phyloP scores from a whole-genome alignment of 2,329 filamentous ascomycete species.

The Parastagonospora avenae region DNA sequence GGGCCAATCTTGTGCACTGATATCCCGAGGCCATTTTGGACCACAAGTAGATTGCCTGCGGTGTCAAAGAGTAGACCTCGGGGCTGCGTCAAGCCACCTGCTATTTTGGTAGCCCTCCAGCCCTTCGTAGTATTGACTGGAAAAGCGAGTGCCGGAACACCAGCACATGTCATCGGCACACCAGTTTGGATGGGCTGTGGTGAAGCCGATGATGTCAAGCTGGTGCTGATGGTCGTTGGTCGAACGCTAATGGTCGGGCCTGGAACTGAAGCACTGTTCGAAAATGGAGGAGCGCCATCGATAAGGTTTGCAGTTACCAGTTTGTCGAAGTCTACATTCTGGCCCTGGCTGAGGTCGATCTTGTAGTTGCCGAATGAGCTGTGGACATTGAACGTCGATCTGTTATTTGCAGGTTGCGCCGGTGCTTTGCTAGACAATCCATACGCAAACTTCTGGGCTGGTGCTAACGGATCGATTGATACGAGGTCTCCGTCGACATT shows the following conservation, averaged over 20 bases:
- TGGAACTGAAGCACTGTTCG: conserved; percentile 10
- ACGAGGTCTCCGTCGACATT: conserved; percentile 30
- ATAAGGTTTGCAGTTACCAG: conserved; percentile 31
- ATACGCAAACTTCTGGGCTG: conserved; percentile 31
- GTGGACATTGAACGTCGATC: conserved; percentile 39
- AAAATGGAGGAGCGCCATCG: conserved; percentile 16
- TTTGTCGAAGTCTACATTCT: conserved; percentile 31
- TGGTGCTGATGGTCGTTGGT: conserved; percentile 23
- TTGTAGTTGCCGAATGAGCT: conserved; percentile 33
- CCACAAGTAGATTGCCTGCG: conserved; percentile 48
- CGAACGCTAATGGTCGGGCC: conserved; percentile 12
- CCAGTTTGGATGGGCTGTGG: conserved; percentile 21
- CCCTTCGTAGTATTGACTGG: conserved; percentile 23
- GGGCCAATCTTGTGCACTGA: conserved; percentile 46
- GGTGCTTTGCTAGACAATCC: conserved; percentile 24
- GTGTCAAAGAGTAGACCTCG: conserved; percentile 48
- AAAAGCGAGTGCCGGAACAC: conserved; percentile 23
- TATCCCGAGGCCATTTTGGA: conserved; percentile 48
- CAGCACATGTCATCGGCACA: conserved; percentile 26
- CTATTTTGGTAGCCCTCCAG: conserved; percentile 45
- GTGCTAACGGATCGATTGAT: conserved; percentile 21
- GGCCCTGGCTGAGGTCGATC: conserved; percentile 29
- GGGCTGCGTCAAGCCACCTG: conserved; percentile 46
- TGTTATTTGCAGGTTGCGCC: conserved; percentile 36
- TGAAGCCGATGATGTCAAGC: conserved; percentile 8